Percentiles rank a stretch among this genome's conserved stretches.
Conservation (phyloP, 2,329 filamentous ascomycete genomes). For the Thermomyces lanuginosus region DNA sequence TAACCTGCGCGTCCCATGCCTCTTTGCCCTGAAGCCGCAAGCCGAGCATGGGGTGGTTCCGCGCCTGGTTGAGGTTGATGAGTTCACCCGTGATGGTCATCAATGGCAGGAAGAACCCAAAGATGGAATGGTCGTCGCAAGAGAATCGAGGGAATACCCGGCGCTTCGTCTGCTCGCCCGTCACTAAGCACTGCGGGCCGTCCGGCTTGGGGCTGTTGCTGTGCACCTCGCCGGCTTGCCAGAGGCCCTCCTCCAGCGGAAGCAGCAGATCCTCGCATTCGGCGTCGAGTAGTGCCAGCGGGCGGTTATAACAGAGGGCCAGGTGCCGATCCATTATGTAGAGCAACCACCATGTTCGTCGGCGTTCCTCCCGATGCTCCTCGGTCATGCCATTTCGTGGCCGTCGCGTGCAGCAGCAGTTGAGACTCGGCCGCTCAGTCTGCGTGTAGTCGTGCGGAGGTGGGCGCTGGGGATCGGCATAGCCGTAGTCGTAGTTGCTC, state of each 20-base stretch:
- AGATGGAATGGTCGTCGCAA: slow-evolving; percentile 75
- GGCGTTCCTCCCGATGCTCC: slow-evolving; percentile 75
- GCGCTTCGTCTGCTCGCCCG: slow-evolving; percentile 28
- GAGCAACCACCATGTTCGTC: slow-evolving; percentile 83
- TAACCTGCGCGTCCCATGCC: slow-evolving; percentile 65
- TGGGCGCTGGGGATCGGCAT: too few relatives aligned
- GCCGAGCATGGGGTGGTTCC: slow-evolving; percentile 75
- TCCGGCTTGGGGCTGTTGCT: slow-evolving; percentile 30
- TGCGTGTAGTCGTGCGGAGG: slow-evolving; percentile 30
- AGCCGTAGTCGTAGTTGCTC: slow-evolving; percentile 2
- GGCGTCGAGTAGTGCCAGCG: slow-evolving; percentile 69
- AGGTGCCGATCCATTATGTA: slow-evolving; percentile 86
- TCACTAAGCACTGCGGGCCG: slow-evolving; percentile 19
- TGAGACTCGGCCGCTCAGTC: slow-evolving; percentile 17
- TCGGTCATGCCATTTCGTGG: slow-evolving; percentile 38
- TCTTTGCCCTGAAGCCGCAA: slow-evolving; percentile 53
- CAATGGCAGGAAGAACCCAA: slow-evolving; percentile 80
- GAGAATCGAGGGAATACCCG: slow-evolving; percentile 62
- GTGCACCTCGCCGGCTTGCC: slow-evolving; percentile 70
- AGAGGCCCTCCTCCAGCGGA: slow-evolving; percentile 73
- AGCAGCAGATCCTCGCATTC: slow-evolving; percentile 72
- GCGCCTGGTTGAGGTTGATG: slow-evolving; percentile 74
- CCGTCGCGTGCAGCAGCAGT: slow-evolving; percentile 20
- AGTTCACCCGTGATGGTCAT: slow-evolving; percentile 90
- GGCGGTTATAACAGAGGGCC: slow-evolving; percentile 80